phyloP scores from a whole-genome alignment of 768 basidiomycete species.

The Pleurotus tuoliensis region DNA sequence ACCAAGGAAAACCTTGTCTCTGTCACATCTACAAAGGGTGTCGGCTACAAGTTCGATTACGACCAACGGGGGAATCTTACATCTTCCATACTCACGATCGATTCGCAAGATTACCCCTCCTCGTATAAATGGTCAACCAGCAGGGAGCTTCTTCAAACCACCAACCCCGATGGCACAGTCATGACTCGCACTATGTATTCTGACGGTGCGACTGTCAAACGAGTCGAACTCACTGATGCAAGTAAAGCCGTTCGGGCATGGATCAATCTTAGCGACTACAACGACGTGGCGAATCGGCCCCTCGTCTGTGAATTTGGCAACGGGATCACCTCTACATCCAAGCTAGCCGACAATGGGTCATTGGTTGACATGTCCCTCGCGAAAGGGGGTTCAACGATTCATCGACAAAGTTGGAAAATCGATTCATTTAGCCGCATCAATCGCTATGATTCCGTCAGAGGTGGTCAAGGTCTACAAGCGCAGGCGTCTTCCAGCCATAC shows the following conservation, averaged over 20 bases:
- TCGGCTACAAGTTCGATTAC: not conserved
- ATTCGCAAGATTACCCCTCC: not conserved
- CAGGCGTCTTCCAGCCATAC: not conserved
- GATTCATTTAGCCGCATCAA: conserved; percentile 10
- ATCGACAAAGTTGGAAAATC: conserved; percentile 10
- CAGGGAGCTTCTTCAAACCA: not conserved
- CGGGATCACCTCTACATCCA: conserved; percentile 6
- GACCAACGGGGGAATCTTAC: conserved; percentile 1
- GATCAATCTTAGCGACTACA: conserved; percentile 5
- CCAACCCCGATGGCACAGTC: conserved; percentile 1
- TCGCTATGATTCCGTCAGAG: conserved; percentile 1
- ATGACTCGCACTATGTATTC: not conserved
- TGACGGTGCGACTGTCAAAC: not conserved
- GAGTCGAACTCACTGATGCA: not conserved
- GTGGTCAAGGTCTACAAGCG: not conserved
- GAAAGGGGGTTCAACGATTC: not conserved
- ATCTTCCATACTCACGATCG: not conserved
- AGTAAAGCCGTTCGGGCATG: not conserved
- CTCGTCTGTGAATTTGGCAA: conserved; percentile 11
- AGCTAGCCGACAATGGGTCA: conserved; percentile 6
- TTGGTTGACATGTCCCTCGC: conserved; percentile 5
- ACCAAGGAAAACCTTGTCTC: conserved; percentile 1
- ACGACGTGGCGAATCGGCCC: conserved; percentile 9
- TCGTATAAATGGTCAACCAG: conserved; percentile 5
- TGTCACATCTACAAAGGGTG: not conserved